These are phyloP conservation scores for Apiotrichum gracile DNA, from an alignment of 1,284 basidiomycete genomes.

Conservation along the genomic window DNA sequence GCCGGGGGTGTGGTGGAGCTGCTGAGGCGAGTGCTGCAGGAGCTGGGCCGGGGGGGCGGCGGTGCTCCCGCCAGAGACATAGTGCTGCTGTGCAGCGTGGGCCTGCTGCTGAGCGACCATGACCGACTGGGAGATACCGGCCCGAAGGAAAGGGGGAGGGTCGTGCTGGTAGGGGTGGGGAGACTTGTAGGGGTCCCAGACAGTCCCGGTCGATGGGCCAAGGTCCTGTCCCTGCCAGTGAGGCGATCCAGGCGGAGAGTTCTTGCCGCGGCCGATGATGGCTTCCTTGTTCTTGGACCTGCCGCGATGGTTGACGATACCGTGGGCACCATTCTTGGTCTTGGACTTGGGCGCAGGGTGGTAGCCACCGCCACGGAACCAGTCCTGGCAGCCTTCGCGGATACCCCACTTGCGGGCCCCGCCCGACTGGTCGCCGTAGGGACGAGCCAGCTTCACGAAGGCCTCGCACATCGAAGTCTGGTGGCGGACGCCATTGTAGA, in stretches of 20 bases:
- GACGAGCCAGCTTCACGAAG: slow-evolving; percentile 45
- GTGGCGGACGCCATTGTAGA: slow-evolving; percentile 49
- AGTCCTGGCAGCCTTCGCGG: slow-evolving; percentile 42
- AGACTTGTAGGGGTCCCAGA: slow-evolving; percentile 10
- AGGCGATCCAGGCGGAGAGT: not conserved
- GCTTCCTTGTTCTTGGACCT: slow-evolving; percentile 29
- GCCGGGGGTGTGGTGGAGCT: not conserved
- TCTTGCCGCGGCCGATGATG: slow-evolving; percentile 22
- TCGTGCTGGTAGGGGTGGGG: slow-evolving; percentile 6
- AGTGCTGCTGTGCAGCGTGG: not conserved
- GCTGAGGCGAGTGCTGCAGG: not conserved
- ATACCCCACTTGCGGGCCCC: slow-evolving; percentile 47
- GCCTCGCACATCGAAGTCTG: slow-evolving; percentile 47
- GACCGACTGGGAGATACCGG: not conserved
- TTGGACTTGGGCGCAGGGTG: slow-evolving; percentile 24
- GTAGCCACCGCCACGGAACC: slow-evolving; percentile 40
- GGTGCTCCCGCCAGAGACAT: no score
- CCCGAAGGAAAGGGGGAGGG: not conserved
- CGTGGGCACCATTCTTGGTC: slow-evolving; percentile 1
- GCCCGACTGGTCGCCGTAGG: slow-evolving; percentile 45
- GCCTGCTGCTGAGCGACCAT: not conserved
- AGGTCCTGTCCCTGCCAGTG: not conserved
- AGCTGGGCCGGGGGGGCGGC: not conserved
- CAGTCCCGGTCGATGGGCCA: slow-evolving; percentile 10
- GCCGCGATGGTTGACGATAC: slow-evolving; percentile 28